Evolutionary conservation across 192 early-diverging fungal species (phyloP), one percentile per base, ranked within the genome.

Genomic region (Allomyces macrogynus): DNA sequence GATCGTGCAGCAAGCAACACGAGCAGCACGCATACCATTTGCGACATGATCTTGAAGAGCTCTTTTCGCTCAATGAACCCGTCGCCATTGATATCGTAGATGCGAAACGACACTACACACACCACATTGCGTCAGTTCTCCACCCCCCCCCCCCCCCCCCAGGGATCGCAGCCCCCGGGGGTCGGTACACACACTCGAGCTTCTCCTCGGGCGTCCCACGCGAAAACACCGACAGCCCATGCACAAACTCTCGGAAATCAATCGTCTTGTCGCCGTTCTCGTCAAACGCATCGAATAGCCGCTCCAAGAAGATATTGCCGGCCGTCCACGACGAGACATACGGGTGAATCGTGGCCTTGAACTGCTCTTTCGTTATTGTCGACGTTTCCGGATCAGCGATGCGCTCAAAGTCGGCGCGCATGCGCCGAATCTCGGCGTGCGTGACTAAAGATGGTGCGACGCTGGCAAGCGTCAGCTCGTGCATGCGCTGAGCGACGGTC

Each of bases 281-380:
- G 63, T 89, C 88, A 71, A 89, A 89, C 16, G 87, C 87, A 60
- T 86, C 80, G 71, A 86, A 89, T 14, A 89, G 68, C 61, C 88
- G 74, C 66, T 85, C 84, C 65, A 89, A 68, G 70, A 89, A 89
- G 11, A 87, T 70, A 70, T 86, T 87, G 68, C 73, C 87, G 69
- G 65, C 71, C 67, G 67, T 57, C 49, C 49, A 57, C 20, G 49
- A 57, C 49, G 49, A 57, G 20, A 57, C 49, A n/a, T 57, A 57
- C 2, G 49, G 9, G 20, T 14, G 5, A 20, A 57, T 57, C 16
- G 49, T 57, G 16, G 8, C 49, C 12, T 20, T 57, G 20, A 57
- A 57, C 20, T 57, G 49, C 16, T 57, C 49, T 14, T n/a, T 14
- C 12, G 49, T 57, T 0, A 57, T 57, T 3, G 49, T 57, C 16